Evolutionary conservation across 495 filamentous ascomycete genomes (phyloP), one percentile per base, ranked within the genome.

Genomic region (Pyrenula massariospora): DNA sequence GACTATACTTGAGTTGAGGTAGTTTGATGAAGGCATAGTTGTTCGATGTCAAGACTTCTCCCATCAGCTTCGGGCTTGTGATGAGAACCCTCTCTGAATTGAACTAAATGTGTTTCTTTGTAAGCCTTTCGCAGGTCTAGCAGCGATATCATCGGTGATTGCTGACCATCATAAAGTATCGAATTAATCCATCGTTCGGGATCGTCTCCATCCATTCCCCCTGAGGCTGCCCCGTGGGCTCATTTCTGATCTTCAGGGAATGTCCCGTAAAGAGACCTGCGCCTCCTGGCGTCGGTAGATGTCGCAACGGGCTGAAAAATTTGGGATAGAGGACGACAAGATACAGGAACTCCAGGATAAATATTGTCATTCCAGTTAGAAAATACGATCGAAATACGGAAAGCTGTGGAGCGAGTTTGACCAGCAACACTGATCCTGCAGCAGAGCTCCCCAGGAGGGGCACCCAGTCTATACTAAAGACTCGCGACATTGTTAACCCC

Each of bases 11-110:
- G 22, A 91, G 53, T 2, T 75, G 62, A 0, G 50, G 25, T 0
- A 91, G 90, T 65, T 95, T 96, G 49, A 80, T 60, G 61, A 92
- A 96, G 21, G 88, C 82, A 62, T 96, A 95, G 56, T 75, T 84
- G 59, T 85, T 86, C 12, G 78, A 74, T 1, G 87, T 69, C 19
- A 80, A 70, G 8, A 89, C 70, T 60, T 92, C 87, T 3, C 77
- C 73, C 11, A 90, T 67, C 0, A 77, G 79, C 62, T 89, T 86
- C 2, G 88, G 77, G 3, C 70, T 79, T 0, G 81, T 85, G 22
- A 85, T 59, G 1, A 91, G 60, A 2, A 95, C 61, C 48, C 89
- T 77, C 63, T 95, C 88, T 3, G 73, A 56, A 62, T 94, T 92
- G 58, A 85, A 82, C 3, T 84, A 54, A 15, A 70, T 60, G 21